These are phyloP conservation scores for Samsoniella hepiali DNA, from an alignment of 2,329 filamentous ascomycete genomes.

Conservation along the genomic window DNA sequence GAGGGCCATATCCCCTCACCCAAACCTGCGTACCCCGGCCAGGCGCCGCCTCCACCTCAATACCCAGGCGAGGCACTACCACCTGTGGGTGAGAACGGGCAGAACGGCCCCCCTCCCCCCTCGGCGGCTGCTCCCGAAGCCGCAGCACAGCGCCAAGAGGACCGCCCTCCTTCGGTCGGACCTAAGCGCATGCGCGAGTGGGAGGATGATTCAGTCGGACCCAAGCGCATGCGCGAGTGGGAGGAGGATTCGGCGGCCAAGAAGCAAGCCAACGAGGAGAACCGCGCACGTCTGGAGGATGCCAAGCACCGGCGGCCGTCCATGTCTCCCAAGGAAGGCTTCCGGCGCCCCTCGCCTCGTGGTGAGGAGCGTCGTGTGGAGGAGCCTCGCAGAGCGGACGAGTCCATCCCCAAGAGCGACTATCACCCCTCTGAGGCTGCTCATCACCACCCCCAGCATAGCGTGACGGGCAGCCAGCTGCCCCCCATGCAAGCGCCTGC, in stretches of 20 bases:
- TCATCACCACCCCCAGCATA: constrained; percentile 63
- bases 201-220: constrained; percentile 75
- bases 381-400: constrained; percentile 45
- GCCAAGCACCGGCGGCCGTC: constrained; percentile 74
- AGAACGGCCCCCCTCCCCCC: constrained; percentile 48
- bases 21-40: constrained; percentile 78
- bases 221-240: constrained; percentile 90
- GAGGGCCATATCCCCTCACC: constrained; percentile 79
- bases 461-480: constrained; percentile 52
- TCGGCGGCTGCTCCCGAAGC: constrained; percentile 57
- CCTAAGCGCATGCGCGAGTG: constrained; percentile 88
- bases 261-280: constrained; percentile 87
- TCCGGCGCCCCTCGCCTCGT: constrained; percentile 75
- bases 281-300: constrained; percentile 80
- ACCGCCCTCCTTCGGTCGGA: constrained; percentile 75
- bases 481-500: constrained; percentile 57
- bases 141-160: constrained; percentile 58
- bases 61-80: constrained; percentile 64
- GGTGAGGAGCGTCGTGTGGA: constrained; percentile 64
- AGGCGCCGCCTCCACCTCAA: constrained; percentile 49
- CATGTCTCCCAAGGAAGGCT: constrained; percentile 66
- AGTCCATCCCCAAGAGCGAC: constrained; percentile 30
- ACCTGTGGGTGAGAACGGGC: constrained; percentile 58
- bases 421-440: constrained; percentile 93
- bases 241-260: constrained; percentile 77